These are phyloP conservation scores for Podospora pseudocomata DNA, from an alignment of 495 filamentous ascomycete species.

Conservation along the genomic window DNA sequence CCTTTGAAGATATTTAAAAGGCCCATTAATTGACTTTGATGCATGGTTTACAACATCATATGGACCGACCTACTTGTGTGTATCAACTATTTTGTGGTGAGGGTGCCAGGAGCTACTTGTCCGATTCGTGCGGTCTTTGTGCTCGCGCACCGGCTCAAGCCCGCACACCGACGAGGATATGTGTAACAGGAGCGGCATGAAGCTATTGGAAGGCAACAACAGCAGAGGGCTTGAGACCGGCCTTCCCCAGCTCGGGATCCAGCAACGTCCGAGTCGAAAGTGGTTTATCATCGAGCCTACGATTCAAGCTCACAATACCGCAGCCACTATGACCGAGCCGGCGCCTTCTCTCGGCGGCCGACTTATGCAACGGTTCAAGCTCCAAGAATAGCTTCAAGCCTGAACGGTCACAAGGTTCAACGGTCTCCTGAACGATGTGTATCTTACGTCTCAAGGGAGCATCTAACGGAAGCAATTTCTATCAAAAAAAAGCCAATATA, in stretches of 20 bases:
- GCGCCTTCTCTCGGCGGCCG: not conserved
- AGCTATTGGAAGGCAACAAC: not conserved
- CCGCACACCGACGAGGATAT: not conserved
- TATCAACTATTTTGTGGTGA: too few relatives aligned
- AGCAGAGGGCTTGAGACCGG: not conserved
- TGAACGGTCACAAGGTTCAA: not conserved
- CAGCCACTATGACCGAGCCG: not conserved
- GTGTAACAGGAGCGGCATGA: not conserved
- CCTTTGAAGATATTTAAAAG: too few relatives aligned
- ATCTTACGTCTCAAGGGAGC: not conserved
- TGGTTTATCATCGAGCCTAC: not conserved
- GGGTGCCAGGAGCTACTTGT: too few relatives aligned
- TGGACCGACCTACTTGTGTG: too few relatives aligned
- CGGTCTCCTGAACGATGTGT: not conserved
- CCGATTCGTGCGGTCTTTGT: not conserved
- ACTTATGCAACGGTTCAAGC: not conserved
- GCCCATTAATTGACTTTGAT: too few relatives aligned
- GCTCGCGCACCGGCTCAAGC: not conserved
- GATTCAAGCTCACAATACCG: not conserved
- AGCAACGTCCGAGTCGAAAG: not conserved
- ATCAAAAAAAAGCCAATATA: not conserved
- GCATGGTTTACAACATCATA: too few relatives aligned
- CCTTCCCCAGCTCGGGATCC: conserved; percentile 15
- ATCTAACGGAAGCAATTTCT: not conserved
- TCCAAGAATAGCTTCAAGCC: not conserved